phyloP scores from a whole-genome alignment of 192 early-diverging fungal species.

The Oehlia diaphana region DNA sequence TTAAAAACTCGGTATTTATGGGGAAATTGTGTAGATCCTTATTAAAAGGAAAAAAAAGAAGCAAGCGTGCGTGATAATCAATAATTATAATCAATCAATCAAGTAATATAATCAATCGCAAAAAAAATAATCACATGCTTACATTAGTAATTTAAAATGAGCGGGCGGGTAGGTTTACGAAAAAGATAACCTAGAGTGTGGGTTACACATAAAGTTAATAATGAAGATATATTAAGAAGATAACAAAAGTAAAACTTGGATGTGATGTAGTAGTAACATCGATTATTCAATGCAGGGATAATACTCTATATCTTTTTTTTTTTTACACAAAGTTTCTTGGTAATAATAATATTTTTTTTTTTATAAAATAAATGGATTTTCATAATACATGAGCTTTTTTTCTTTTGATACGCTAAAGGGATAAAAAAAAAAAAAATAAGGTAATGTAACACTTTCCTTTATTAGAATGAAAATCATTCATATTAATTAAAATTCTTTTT shows the following conservation, averaged over 20 bases:
- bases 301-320: background rate
- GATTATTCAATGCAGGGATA: background rate
- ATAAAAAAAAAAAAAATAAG: background rate
- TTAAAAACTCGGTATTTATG: too few relatives aligned
- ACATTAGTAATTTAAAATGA: background rate
- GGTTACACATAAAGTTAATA: background rate
- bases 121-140: background rate
- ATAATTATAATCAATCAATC: background rate
- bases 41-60: too few relatives aligned
- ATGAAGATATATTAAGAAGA: background rate
- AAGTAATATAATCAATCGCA: background rate
- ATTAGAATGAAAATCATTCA: background rate
- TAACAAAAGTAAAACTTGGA: background rate
- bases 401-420: background rate
- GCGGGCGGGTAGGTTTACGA: background rate
- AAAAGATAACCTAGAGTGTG: constrained; percentile 1
- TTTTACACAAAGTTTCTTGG: background rate
- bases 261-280: background rate
- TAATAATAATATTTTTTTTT: background rate
- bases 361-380: background rate
- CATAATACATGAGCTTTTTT: background rate
- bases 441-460: background rate
- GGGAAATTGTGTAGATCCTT: too few relatives aligned
- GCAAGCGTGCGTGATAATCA: background rate
- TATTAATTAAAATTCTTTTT: background rate